These are phyloP conservation scores for Camellia japonica DNA, from an alignment of 148 eudicot species.

Conservation along the genomic window DNA sequence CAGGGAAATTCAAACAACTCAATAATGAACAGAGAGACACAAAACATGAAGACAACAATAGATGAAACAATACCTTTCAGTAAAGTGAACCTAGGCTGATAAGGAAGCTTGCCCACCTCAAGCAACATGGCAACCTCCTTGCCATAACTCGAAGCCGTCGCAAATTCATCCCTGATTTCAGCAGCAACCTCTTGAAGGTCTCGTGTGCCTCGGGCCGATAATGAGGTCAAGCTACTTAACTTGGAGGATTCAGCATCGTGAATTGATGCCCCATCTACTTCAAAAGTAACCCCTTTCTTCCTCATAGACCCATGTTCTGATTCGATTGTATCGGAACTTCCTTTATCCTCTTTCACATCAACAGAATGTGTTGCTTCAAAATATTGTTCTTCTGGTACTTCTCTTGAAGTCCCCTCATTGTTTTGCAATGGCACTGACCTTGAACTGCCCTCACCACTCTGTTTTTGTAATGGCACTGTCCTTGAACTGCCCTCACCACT, in stretches of 20 bases:
- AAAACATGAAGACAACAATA: background rate
- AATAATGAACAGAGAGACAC: background rate
- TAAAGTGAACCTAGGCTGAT: conserved; percentile 53
- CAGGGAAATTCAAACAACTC: conserved; percentile 1
- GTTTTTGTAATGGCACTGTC: conserved; percentile 20
- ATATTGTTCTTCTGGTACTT: conserved; percentile 18
- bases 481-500: conserved; percentile 24
- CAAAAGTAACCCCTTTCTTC: conserved; percentile 78
- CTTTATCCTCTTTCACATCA: conserved; percentile 47
- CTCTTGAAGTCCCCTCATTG: conserved; percentile 22
- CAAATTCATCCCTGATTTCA: conserved; percentile 86
- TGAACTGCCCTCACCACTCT: conserved; percentile 28
- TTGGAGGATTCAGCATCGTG: conserved; percentile 63
- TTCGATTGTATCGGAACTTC: conserved; percentile 47
- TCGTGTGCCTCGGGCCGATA: conserved; percentile 68
- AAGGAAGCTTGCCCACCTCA: conserved; percentile 84
- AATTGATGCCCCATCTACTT: conserved; percentile 44
- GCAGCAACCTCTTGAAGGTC: conserved; percentile 82
- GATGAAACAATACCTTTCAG: conserved; percentile 51
- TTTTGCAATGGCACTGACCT: conserved; percentile 24
- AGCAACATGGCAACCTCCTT: conserved; percentile 89
- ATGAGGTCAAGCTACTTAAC: conserved; percentile 39
- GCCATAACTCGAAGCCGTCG: conserved; percentile 64
- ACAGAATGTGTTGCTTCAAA: conserved; percentile 32
- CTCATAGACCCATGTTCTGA: conserved; percentile 45